These are phyloP conservation scores for Gardenia jasminoides DNA, from an alignment of 257 asterid species.

Conservation along the genomic window DNA sequence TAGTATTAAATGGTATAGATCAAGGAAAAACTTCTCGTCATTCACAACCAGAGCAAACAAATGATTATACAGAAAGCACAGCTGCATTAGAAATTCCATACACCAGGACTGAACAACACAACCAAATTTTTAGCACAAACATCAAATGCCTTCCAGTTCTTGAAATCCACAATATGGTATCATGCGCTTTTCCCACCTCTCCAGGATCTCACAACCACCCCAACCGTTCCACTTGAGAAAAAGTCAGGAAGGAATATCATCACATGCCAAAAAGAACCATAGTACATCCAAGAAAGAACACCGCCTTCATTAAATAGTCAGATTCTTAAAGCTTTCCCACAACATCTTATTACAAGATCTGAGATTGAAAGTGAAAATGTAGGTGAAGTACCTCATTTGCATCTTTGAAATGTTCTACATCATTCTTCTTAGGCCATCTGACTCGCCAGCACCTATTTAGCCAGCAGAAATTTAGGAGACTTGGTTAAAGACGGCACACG, in stretches of 20 bases:
- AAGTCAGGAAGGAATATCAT: neutral
- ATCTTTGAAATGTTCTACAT: constrained; percentile 64
- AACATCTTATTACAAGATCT: neutral
- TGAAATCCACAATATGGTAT: neutral
- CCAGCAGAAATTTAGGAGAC: constrained; percentile 17
- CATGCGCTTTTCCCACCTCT: neutral
- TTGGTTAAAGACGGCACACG: neutral
- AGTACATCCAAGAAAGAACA: neutral
- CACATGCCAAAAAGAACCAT: neutral
- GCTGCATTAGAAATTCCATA: neutral
- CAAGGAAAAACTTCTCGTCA: neutral
- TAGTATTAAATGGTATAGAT: neutral
- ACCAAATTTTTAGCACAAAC: neutral
- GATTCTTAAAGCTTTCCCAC: neutral
- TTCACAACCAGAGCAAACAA: neutral
- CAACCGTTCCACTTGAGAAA: neutral
- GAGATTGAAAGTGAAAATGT: constrained; percentile 12
- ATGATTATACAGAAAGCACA: neutral
- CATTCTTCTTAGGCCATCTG: constrained; percentile 85
- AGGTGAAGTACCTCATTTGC: constrained; percentile 79
- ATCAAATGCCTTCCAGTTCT: neutral
- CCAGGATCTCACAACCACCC: neutral
- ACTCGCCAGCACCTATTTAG: constrained; percentile 93
- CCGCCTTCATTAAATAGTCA: neutral
- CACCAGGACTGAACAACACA: neutral